These are phyloP conservation scores for Xerophyta viscosa DNA, from an alignment of 106 monocot species.

Conservation along the genomic window DNA sequence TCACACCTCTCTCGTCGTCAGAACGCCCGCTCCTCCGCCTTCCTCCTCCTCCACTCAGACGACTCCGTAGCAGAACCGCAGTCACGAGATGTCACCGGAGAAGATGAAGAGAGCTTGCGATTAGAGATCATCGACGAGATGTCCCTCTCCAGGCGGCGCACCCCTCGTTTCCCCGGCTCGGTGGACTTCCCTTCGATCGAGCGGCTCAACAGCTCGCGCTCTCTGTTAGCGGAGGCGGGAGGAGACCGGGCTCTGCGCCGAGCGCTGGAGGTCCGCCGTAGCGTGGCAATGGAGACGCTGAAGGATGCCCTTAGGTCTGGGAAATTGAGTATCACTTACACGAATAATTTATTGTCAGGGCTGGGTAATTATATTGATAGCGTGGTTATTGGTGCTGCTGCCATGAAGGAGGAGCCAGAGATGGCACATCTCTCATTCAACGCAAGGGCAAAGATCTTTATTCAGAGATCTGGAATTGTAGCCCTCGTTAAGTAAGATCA, in stretches of 20 bases:
- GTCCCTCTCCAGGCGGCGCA: conserved; percentile 33
- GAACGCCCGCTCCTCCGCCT: conserved; percentile 33
- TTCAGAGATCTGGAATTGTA: conserved; percentile 68
- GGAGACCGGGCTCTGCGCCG: conserved; percentile 25
- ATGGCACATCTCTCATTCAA: conserved; percentile 68
- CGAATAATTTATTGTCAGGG: conserved; percentile 38
- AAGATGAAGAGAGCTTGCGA: conserved; percentile 26
- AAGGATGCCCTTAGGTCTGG: conserved; percentile 46
- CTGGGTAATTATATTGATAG: conserved; percentile 58
- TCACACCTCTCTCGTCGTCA: conserved; percentile 32
- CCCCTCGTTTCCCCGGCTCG: conserved; percentile 73
- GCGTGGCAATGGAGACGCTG: conserved; percentile 59
- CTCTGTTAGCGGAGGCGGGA: too few relatives aligned
- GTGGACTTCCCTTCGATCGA: conserved; percentile 37
- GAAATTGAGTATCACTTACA: conserved; percentile 66
- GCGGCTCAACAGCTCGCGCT: too few relatives aligned
- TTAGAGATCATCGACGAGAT: conserved; percentile 42
- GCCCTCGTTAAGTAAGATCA: conserved; percentile 50
- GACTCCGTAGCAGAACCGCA: background rate
- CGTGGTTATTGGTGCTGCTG: conserved; percentile 71
- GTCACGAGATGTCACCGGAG: background rate
- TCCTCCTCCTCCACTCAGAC: conserved; percentile 16
- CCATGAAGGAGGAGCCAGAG: conserved; percentile 50
- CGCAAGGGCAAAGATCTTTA: conserved; percentile 55
- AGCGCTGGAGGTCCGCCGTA: conserved; percentile 68